Evolutionary conservation across 2,329 filamentous ascomycete genomes (phyloP).

Genomic region (Whalleya microplaca): DNA sequence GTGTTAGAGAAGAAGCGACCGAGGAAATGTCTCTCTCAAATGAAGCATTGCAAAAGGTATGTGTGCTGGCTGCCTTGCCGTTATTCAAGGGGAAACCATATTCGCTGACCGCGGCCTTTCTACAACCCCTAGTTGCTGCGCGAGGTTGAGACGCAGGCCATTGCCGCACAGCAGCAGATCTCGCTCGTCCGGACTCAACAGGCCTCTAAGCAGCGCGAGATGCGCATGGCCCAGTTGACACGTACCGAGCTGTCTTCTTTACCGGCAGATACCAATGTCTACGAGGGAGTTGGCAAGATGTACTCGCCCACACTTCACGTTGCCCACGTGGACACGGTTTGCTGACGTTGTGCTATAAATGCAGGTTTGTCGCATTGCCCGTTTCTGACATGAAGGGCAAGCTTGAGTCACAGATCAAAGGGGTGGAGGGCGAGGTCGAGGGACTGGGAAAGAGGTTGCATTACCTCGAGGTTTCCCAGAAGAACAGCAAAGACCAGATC

Average conservation of each 20-base stretch:
- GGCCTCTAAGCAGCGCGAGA: conserved; percentile 82
- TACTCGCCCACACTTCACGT: conserved; percentile 41
- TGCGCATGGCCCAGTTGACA: conserved; percentile 86
- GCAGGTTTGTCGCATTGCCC: conserved; percentile 85
- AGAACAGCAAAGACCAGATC: conserved; percentile 90
- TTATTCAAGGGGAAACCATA: background rate
- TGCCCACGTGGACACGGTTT: conserved; percentile 4
- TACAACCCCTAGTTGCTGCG: conserved; percentile 69
- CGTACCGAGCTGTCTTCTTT: conserved; percentile 79
- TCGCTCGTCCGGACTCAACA: conserved; percentile 84
- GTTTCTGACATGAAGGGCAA: conserved; percentile 75
- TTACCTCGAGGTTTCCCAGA: conserved; percentile 92
- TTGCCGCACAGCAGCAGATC: conserved; percentile 90
- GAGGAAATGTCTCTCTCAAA: conserved; percentile 86
- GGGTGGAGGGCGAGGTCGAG: conserved; percentile 76
- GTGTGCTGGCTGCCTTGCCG: background rate
- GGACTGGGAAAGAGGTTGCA: conserved; percentile 86
- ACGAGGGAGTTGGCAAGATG: conserved; percentile 98
- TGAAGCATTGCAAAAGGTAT: conserved; percentile 89
- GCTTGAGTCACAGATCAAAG: conserved; percentile 73
- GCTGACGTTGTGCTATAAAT: conserved; percentile 5
- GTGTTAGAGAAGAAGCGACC: conserved; percentile 10
- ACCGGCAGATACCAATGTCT: conserved; percentile 76
- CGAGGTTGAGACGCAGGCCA: conserved; percentile 90
- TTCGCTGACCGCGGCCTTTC: conserved; percentile 5